phyloP scores from a whole-genome alignment of 139 green algal species.

The Closterium sp. region DNA sequence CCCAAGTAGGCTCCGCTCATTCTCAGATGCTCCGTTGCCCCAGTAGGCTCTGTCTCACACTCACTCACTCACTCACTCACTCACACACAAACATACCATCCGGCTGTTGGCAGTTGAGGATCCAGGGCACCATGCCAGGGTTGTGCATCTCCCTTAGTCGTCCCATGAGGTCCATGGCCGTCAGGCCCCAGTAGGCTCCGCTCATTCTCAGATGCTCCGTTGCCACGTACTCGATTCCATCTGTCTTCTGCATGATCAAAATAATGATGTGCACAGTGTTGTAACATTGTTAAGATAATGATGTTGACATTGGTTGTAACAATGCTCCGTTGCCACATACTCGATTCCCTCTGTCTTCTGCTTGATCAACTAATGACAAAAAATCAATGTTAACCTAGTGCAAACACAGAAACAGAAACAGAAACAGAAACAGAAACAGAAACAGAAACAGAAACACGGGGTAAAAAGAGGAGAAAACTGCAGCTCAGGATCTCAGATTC shows the following conservation, averaged over 20 bases:
- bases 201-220: constrained; percentile 97
- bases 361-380: too few relatives aligned
- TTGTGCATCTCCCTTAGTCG: constrained; percentile 68
- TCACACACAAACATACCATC: constrained; percentile 5
- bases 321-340: constrained; percentile 89
- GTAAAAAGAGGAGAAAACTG: too few relatives aligned
- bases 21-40: too few relatives aligned
- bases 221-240: constrained; percentile 67
- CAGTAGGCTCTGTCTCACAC: neutral
- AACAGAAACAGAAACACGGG: too few relatives aligned
- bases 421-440: too few relatives aligned
- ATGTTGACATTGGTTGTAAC: too few relatives aligned
- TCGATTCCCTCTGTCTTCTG: constrained; percentile 51
- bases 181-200: constrained; percentile 97
- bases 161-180: constrained; percentile 78
- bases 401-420: too few relatives aligned
- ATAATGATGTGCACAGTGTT: neutral
- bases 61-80: neutral
- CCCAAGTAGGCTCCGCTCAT: too few relatives aligned
- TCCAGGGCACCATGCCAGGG: constrained; percentile 60
- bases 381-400: too few relatives aligned
- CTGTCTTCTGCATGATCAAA: neutral
- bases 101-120: constrained; percentile 58
- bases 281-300: too few relatives aligned
- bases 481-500: too few relatives aligned